Base-by-base conservation (phyloP, 2,329 filamentous ascomycete genomes). In the Microsporum audouinii region DNA sequence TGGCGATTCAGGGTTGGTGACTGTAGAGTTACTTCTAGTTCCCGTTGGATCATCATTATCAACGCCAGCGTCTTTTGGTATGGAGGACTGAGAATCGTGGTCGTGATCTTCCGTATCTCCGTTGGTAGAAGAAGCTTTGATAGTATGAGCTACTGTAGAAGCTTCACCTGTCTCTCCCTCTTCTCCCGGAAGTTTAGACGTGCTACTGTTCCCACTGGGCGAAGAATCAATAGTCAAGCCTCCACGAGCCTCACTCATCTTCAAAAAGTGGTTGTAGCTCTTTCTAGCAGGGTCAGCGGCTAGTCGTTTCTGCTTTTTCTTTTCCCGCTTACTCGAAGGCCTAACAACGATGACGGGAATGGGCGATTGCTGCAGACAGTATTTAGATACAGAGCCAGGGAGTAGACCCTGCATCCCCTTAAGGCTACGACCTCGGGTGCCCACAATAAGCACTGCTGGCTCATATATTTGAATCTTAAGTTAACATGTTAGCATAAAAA, bases 311-410 rank as follows among this genome's bases (percentile, higher is more conserved):
- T 83, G 82, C 75, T 94, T 95, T 77, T 95, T 95, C 76, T 94
- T 94, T 70, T 89, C 84, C 23, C 91, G 87, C 76, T 95, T 95
- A 63, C 88, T 88, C 36, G 87, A 88, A 39, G 91, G 91, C 2
- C 91, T 84, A 7, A 96, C 91, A 36, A 96, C 91, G 34, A 96
- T 91, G 5, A 96, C 91, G 0, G 91, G 91, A 1, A 96, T 89
- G 0, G 91, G 91, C 1, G 89, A 95, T 72, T 95, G 91, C 71
- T 96, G 91, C 10, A 96, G 80, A 69, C 91, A 96, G 75, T 96
- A 96, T 71, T 96, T 96, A 31, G 89, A 95, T 51, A 96, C 91
- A 0, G 88, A 94, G 65, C 90, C 94, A 57, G 89, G 89, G 47
- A 96, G 82, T 34, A 96, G 79, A 56, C 89, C 89, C 71, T 95